Conservation (phyloP, 2,329 filamentous ascomycete species). For the Hymenoscyphus occultus region DNA sequence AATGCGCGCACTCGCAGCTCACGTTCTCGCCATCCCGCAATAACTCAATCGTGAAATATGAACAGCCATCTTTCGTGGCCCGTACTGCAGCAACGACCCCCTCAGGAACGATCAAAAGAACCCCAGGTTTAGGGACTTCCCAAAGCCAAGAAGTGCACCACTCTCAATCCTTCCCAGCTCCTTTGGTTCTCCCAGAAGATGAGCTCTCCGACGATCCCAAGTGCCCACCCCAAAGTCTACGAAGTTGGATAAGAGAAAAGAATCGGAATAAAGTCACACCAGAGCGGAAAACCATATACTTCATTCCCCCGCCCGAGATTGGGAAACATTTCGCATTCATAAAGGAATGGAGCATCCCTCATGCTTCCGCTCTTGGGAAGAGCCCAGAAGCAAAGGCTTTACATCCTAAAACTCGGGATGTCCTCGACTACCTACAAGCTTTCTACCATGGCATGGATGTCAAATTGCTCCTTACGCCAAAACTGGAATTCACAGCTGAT, state of each 20-base stretch:
- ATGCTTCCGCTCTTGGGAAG: background rate
- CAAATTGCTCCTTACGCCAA: slow-evolving; percentile 21
- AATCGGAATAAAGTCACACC: slow-evolving; percentile 26
- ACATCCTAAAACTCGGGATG: slow-evolving; percentile 17
- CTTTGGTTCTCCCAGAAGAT: slow-evolving; percentile 29
- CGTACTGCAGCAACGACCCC: slow-evolving; percentile 16
- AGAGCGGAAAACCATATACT: slow-evolving; percentile 26
- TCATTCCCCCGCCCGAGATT: slow-evolving; percentile 24
- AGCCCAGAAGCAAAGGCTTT: background rate
- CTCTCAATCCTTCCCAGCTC: slow-evolving; percentile 24
- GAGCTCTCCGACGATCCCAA: slow-evolving; percentile 27
- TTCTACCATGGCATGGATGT: slow-evolving; percentile 32
- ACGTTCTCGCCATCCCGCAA: slow-evolving; percentile 12
- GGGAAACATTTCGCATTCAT: slow-evolving; percentile 15
- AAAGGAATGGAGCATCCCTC: slow-evolving; percentile 15
- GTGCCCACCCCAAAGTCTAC: slow-evolving; percentile 25
- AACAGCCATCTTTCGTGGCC: slow-evolving; percentile 10
- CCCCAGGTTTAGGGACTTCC: background rate
- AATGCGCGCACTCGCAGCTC: slow-evolving; percentile 14
- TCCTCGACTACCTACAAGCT: slow-evolving; percentile 27
- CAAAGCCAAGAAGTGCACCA: background rate
- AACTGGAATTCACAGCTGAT: slow-evolving; percentile 20
- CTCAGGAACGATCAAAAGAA: slow-evolving; percentile 1
- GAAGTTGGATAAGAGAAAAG: slow-evolving; percentile 24
- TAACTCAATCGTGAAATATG: slow-evolving; percentile 12